Base-by-base conservation (phyloP, 1,284 basidiomycete genomes). In the Dichomitus squalens region DNA sequence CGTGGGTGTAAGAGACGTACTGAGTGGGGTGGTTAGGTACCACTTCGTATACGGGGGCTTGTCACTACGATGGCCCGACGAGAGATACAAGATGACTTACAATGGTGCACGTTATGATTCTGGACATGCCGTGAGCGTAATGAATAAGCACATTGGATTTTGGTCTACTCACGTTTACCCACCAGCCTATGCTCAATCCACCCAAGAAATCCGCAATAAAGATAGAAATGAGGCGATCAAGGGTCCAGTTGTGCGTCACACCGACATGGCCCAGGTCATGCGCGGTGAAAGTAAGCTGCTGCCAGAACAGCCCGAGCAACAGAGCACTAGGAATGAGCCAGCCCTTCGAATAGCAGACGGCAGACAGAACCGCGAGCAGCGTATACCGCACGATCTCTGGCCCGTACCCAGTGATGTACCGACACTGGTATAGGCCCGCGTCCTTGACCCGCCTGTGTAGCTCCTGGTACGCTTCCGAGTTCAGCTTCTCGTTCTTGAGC, bases 41-140 rank as follows among this genome's bases (percentile, higher is more conserved):
- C 51, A 98, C 93, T 95, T 50, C 55, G 57, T 38, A 50, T 46
- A 36, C 29, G 57, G 20, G 38, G 14, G 59, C 36, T 46, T 38
- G 51, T 59, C 46, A 60, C 25, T 47, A 47, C 3, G n/a, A 31
- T 47, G 20, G 39, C 36, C 35, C 38, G 46, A 29, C 31, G 49
- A 25, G 56, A n/a, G 48, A 33, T 31, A 23, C 21, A 55, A 50
- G 46, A 54, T 31, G 53, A 79, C 85, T 78, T 72, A 88, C 86
- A 82, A 76, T 99, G 96, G 77, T 99, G 96, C 49, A 97, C 87
- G 68, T 99, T 98, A 74, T 99, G 96, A 71, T 97, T 98, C 92
- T 95, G 52, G 49, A 58, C 16, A 52, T 58, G 52, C 43, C 34
- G 44, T 23, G 12, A 52, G 39, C 16, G 21, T 48, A 47, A 29